A percentile compares a stretch with the other conserved stretches of the same genome.
phyloP scores from a whole-genome alignment of 2,329 filamentous ascomycete species.

The Fusarium mundagurra region DNA sequence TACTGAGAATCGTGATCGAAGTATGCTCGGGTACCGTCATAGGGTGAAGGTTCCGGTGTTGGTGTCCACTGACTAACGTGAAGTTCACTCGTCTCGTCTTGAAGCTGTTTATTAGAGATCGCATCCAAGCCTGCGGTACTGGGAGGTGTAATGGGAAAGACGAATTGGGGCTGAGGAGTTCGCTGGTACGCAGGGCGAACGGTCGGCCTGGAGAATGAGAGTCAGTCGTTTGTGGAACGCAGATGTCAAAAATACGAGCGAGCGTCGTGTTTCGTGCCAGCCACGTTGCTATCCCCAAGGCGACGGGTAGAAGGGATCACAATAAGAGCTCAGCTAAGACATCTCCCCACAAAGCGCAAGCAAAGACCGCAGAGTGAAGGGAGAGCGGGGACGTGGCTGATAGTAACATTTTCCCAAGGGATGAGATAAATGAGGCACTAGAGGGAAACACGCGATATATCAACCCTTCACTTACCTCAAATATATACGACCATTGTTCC shows the following conservation, averaged over 20 bases:
- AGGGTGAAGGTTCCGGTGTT: conserved; percentile 52
- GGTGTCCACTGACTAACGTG: conserved; percentile 55
- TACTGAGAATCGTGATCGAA: conserved; percentile 39
- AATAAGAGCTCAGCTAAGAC: conserved; percentile 16
- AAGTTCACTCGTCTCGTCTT: conserved; percentile 42
- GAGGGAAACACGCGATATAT: conserved; percentile 3
- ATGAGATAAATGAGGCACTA: conserved; percentile 7
- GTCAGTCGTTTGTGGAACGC: conserved; percentile 34
- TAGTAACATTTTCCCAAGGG: conserved; percentile 22
- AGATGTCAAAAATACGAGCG: conserved; percentile 25
- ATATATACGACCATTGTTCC: conserved; percentile 85
- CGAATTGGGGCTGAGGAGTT: conserved; percentile 68
- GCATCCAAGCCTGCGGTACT: conserved; percentile 66
- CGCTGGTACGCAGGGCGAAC: conserved; percentile 69
- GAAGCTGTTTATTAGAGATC: conserved; percentile 44
- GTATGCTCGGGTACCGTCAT: conserved; percentile 48
- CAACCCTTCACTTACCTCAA: conserved; percentile 66
- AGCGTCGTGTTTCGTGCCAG: conserved; percentile 20
- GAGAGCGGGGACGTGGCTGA: conserved; percentile 28
- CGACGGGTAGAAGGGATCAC: conserved; percentile 17
- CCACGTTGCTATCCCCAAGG: conserved; percentile 17
- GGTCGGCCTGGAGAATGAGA: conserved; percentile 59
- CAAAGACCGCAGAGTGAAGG: conserved; percentile 22
- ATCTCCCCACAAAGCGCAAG: conserved; percentile 25
- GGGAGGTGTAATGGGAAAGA: conserved; percentile 69